Percentiles rank a stretch among this genome's conserved stretches.
Evolutionary conservation across 2,329 filamentous ascomycete species (phyloP).

Genomic region (Calonectria ilicicola): DNA sequence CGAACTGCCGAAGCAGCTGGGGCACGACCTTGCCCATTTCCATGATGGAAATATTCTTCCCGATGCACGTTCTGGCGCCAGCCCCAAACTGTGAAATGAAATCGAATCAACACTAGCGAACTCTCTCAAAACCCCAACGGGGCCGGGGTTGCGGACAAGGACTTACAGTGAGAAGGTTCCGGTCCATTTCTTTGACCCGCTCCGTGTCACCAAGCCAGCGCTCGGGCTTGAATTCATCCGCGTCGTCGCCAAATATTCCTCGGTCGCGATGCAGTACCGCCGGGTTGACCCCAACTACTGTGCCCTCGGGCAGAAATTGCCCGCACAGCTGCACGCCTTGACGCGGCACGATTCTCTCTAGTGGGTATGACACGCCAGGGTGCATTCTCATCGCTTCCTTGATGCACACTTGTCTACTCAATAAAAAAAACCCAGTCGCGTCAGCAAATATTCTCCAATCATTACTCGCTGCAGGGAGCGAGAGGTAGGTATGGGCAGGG

Average conservation of each 20-base stretch:
- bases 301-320: conserved; percentile 11
- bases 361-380: conserved; percentile 57
- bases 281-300: conserved; percentile 55
- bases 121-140: neutral
- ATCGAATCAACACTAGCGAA: neutral
- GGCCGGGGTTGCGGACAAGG: neutral
- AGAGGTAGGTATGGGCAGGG: too few relatives aligned
- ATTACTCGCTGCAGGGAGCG: too few relatives aligned
- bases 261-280: conserved; percentile 63
- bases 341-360: conserved; percentile 23
- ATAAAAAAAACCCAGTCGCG: neutral
- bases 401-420: conserved; percentile 46
- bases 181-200: conserved; percentile 27
- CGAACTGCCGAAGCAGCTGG: conserved; percentile 30
- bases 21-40: conserved; percentile 33
- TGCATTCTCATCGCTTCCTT: conserved; percentile 59
- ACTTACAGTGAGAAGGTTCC: conserved; percentile 34
- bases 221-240: conserved; percentile 67
- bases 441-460: neutral
- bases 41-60: conserved; percentile 34
- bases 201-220: conserved; percentile 54
- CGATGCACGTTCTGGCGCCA: conserved; percentile 63
- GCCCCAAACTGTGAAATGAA: conserved; percentile 58
- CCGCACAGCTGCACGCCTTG: conserved; percentile 19
- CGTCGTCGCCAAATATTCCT: conserved; percentile 68